A percentile compares a stretch with the other conserved stretches of the same genome.
phyloP scores from a whole-genome alignment of 2,329 filamentous ascomycete species.

The Alternaria rosae region DNA sequence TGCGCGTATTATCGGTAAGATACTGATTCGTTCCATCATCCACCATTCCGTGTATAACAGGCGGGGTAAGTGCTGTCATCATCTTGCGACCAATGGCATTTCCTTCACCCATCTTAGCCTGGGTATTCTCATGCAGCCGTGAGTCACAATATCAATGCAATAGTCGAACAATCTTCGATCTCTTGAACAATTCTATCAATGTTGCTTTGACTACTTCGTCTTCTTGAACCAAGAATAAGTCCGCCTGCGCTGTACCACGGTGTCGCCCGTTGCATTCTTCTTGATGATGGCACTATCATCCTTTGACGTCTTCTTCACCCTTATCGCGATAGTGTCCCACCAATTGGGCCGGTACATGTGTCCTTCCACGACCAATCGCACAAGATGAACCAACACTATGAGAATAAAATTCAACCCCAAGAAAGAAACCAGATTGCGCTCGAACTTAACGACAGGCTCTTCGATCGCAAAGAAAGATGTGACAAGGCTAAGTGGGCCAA shows the following conservation, averaged over 20 bases:
- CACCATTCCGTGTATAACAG: background rate
- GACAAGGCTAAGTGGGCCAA: background rate
- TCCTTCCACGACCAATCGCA: too few species aligned
- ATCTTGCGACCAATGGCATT: background rate
- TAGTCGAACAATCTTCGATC: too few species aligned
- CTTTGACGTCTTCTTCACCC: background rate
- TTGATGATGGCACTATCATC: background rate
- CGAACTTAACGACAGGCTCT: background rate
- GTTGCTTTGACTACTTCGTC: too few species aligned
- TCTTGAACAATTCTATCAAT: too few species aligned
- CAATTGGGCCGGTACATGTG: background rate
- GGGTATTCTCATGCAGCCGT: background rate
- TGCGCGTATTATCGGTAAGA: background rate
- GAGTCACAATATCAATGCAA: too few species aligned
- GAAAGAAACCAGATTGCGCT: background rate
- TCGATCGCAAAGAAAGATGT: background rate
- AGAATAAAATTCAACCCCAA: background rate
- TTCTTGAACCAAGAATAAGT: background rate
- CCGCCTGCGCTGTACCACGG: background rate
- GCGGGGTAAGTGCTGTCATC: background rate
- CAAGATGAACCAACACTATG: background rate
- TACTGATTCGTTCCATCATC: background rate
- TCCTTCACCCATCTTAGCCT: background rate
- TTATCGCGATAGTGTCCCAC: background rate
- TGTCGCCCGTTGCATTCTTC: background rate